phyloP scores from a whole-genome alignment of 345 rosid genomes.

The Populus nigra region DNA sequence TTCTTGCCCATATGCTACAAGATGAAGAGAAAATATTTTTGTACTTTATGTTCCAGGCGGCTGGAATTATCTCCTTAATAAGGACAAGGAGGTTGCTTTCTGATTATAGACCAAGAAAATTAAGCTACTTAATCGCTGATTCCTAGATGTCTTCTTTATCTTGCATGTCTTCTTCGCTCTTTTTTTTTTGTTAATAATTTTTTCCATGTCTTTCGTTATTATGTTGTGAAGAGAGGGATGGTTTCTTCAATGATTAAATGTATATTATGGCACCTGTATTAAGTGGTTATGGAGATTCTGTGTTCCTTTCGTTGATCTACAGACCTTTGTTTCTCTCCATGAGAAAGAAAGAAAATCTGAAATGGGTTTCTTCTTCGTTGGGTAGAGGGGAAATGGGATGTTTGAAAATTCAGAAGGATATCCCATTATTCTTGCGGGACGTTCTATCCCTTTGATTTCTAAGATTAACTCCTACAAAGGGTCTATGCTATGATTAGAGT shows the following conservation, averaged over 20 bases:
- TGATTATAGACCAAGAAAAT: background rate
- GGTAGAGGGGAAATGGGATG: background rate
- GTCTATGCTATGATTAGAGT: background rate
- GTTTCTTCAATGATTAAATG: background rate
- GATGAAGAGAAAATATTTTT: constrained; percentile 13
- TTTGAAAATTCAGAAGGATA: background rate
- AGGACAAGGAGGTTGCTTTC: background rate
- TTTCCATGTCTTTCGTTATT: background rate
- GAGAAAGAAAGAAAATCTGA: background rate
- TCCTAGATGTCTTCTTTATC: background rate
- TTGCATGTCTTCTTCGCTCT: background rate
- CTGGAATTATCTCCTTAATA: constrained; percentile 7
- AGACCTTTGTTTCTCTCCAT: background rate
- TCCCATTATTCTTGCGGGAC: background rate
- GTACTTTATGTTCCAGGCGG: constrained; percentile 11
- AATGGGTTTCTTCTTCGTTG: background rate
- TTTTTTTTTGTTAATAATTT: background rate
- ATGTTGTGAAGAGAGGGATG: background rate
- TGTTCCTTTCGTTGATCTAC: too few species aligned
- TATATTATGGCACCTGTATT: background rate
- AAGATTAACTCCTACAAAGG: background rate
- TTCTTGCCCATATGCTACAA: constrained; percentile 19
- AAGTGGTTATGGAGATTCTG: background rate
- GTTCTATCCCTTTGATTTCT: background rate
- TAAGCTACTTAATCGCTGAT: background rate